Percentiles rank a stretch among this genome's conserved stretches.
Evolutionary conservation across 352 stramenopile species (phyloP).

Genomic region (Pythium scleroteichum): DNA sequence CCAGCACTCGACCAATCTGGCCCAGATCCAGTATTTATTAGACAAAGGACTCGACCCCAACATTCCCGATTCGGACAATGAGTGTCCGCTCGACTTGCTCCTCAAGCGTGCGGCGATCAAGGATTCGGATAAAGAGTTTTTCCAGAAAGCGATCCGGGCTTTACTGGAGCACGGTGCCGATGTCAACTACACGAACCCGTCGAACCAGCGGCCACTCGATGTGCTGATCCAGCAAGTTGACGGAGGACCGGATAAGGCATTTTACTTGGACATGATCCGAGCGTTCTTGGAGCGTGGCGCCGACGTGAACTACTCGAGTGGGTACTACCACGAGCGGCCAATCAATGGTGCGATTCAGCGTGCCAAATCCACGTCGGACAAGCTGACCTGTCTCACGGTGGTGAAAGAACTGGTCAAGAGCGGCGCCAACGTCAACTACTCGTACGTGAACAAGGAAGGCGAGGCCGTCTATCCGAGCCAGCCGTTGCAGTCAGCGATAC

Average conservation of each 20-base stretch:
- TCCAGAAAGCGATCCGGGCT: slow-evolving; percentile 30
- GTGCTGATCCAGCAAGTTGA: background rate
- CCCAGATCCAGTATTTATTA: slow-evolving; percentile 60
- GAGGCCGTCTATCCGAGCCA: slow-evolving; percentile 30
- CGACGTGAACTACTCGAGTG: background rate
- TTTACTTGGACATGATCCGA: background rate
- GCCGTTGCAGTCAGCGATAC: slow-evolving; percentile 60
- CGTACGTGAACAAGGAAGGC: slow-evolving; percentile 33
- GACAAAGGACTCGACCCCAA: slow-evolving; percentile 67
- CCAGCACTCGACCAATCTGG: slow-evolving; percentile 52
- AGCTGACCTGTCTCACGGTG: background rate
- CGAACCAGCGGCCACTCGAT: background rate
- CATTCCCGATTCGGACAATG: slow-evolving; percentile 46
- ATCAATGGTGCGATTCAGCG: background rate
- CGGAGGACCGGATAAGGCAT: background rate
- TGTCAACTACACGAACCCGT: slow-evolving; percentile 1
- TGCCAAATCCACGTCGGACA: background rate
- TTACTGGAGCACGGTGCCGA: slow-evolving; percentile 7
- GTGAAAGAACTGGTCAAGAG: slow-evolving; percentile 4
- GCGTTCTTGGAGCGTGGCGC: background rate
- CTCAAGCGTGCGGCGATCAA: slow-evolving; percentile 34
- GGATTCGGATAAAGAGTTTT: slow-evolving; percentile 33
- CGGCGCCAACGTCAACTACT: slow-evolving; percentile 5
- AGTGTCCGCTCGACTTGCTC: slow-evolving; percentile 53
- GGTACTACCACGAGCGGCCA: background rate